Evolutionary conservation across 805 yeast genomes (phyloP), one percentile per base, ranked within the genome.

Genomic region (Saitoella complicata): DNA sequence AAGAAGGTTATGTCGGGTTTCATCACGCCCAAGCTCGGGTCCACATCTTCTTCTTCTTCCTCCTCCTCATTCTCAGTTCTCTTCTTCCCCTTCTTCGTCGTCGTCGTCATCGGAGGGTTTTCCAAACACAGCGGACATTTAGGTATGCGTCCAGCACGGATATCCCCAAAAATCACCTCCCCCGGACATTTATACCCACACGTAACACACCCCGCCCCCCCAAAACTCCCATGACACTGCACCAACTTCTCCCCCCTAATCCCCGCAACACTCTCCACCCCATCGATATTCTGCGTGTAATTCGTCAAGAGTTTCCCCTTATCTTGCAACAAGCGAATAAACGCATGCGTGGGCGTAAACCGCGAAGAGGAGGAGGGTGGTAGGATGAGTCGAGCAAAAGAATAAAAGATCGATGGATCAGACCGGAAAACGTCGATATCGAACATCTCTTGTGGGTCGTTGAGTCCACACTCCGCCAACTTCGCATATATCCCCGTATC

Each of bases 211-310:
- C 86, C 75, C 6, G 95, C 95, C 0, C 74, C 72, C 0, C 93
- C 94, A 61, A 86, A 86, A 1, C 94, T 82, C 1, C 95, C 95
- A 61, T 86, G 95, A 57, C 95, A 86, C 61, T 85, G 95, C 29
- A 86, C 80, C 50, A 81, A 59, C 53, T 75, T 77, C 6, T 78
- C 83, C 1, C 69, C 61, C 6, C 65, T 58, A 6, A 86, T 69
- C 4, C 95, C 95, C 0, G 82, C 94, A 51, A 75, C 72, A n/a
- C 73, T 72, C 62, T 85, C 95, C 50, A 86, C 59, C 56, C 86
- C 84, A 60, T 86, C 95, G 43, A 86, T 86, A 57, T 86, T 86
- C 58, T 86, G 95, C 1, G 95, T 84, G 60, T 86, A 86, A 58
- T 85, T 84, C 52, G 94, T 70, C 46, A 86, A 61, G 40, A 86